These are phyloP conservation scores for Coemansia sp. DNA, from an alignment of 192 early-diverging fungal species.

Conservation along the genomic window DNA sequence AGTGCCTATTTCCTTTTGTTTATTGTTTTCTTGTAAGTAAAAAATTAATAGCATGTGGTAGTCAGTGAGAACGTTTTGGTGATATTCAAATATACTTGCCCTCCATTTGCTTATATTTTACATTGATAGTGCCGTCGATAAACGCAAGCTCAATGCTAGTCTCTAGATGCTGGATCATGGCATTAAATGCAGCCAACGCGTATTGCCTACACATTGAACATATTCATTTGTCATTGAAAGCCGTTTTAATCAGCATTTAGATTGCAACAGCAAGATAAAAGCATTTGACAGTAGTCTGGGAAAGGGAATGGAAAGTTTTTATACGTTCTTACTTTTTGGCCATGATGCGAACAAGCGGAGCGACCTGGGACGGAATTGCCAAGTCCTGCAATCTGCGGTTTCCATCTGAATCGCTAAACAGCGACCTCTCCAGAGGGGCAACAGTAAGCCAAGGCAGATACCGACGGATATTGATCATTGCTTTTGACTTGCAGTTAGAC, in stretches of 20 bases:
- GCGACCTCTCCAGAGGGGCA: conserved; percentile 23
- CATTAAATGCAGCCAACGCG: conserved; percentile 45
- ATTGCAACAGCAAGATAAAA: background rate
- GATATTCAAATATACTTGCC: conserved; percentile 9
- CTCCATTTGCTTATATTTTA: conserved; percentile 43
- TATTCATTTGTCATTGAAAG: background rate
- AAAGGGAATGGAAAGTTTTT: background rate
- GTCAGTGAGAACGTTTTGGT: too few species aligned
- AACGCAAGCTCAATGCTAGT: conserved; percentile 7
- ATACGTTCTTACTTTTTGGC: conserved; percentile 25
- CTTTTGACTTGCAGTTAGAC: conserved; percentile 45
- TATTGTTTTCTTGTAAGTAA: background rate
- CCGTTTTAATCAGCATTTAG: background rate
- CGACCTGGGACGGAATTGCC: conserved; percentile 17
- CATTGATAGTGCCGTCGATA: conserved; percentile 22
- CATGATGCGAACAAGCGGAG: conserved; percentile 23
- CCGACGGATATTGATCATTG: conserved; percentile 41
- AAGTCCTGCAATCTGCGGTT: conserved; percentile 19
- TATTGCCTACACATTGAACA: conserved; percentile 24
- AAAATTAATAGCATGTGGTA: too few species aligned
- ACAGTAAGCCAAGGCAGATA: conserved; percentile 48
- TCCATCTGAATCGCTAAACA: conserved; percentile 37
- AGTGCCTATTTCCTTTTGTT: conserved; percentile 14
- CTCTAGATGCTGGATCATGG: conserved; percentile 37
- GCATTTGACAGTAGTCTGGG: background rate